phyloP scores from a whole-genome alignment of 1,139 yeast species.

The Yamadazyma buinensis region DNA sequence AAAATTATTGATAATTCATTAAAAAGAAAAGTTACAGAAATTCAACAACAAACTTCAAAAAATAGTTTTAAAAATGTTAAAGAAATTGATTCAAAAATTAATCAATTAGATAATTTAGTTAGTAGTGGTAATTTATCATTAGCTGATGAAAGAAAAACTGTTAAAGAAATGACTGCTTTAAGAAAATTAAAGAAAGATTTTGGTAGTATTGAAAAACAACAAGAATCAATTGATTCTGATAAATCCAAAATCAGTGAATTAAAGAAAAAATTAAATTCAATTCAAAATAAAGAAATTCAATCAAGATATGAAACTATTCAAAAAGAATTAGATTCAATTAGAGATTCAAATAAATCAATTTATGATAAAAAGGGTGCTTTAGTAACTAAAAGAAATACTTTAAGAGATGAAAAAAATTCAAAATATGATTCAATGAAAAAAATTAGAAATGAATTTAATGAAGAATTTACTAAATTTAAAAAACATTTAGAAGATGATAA shows the following conservation, averaged over 20 bases:
- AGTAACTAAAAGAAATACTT: slow-evolving; percentile 62
- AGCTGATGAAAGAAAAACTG: slow-evolving; percentile 85
- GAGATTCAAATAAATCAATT: slow-evolving; percentile 57
- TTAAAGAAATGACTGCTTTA: slow-evolving; percentile 82
- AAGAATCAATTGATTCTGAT: slow-evolving; percentile 77
- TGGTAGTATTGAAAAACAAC: slow-evolving; percentile 68
- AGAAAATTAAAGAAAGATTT: slow-evolving; percentile 83
- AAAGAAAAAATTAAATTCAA: slow-evolving; percentile 60
- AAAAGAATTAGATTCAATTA: slow-evolving; percentile 58
- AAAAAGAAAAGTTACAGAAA: slow-evolving; percentile 75
- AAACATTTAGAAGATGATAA: slow-evolving; percentile 65
- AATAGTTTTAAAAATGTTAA: slow-evolving; percentile 66
- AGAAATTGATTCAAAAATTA: slow-evolving; percentile 76
- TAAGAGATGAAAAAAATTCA: slow-evolving; percentile 68
- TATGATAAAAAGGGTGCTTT: slow-evolving; percentile 64
- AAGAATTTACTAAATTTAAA: slow-evolving; percentile 68
- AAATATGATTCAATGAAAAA: slow-evolving; percentile 61
- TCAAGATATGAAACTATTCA: slow-evolving; percentile 60
- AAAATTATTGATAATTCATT: slow-evolving; percentile 65
- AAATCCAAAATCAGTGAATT: slow-evolving; percentile 72
- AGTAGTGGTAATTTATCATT: slow-evolving; percentile 80
- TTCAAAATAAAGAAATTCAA: slow-evolving; percentile 64
- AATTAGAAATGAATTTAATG: slow-evolving; percentile 65
- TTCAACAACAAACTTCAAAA: slow-evolving; percentile 68
- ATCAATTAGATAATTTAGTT: slow-evolving; percentile 66